Evolutionary conservation across 1,284 basidiomycete genomes (phyloP).

Genomic region (Rugosomyces carneus): DNA sequence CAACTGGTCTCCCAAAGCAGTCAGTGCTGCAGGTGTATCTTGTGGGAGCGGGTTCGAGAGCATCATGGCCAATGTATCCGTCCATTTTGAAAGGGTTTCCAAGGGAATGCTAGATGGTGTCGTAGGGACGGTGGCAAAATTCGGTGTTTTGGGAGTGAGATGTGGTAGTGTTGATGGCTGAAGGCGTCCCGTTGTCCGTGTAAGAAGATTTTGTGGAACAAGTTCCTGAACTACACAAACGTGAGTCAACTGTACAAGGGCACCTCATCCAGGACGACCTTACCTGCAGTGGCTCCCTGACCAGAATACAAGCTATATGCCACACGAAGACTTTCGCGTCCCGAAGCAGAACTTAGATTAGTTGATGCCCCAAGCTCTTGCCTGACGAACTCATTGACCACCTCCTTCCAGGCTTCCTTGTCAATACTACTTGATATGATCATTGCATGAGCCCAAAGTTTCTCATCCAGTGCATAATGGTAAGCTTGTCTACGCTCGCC

Average conservation of each 20-base stretch:
- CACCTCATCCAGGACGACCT: constrained; percentile 18
- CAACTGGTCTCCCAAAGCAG: constrained; percentile 84
- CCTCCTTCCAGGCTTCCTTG: constrained; percentile 90
- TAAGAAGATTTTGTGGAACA: constrained; percentile 52
- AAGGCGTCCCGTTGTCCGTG: constrained; percentile 31
- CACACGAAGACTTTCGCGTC: constrained; percentile 70
- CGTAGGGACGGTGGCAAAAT: constrained; percentile 39
- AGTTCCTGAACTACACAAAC: constrained; percentile 67
- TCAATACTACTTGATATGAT: constrained; percentile 92
- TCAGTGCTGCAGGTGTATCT: constrained; percentile 71
- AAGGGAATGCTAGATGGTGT: constrained; percentile 41
- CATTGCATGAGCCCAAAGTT: constrained; percentile 95
- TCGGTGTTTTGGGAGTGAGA: constrained; percentile 60
- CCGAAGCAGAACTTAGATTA: constrained; percentile 19
- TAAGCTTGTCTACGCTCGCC: constrained; percentile 88
- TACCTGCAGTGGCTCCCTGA: constrained; percentile 71
- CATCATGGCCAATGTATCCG: constrained; percentile 83
- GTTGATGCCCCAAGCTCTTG: constrained; percentile 57
- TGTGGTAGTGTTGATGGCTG: constrained; percentile 36
- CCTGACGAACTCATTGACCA: constrained; percentile 80
- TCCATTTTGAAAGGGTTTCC: constrained; percentile 72
- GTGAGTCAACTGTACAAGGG: constrained; percentile 4
- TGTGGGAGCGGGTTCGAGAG: constrained; percentile 64
- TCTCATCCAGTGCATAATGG: constrained; percentile 82
- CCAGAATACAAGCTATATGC: constrained; percentile 88